Percentiles rank a stretch among this genome's conserved stretches.
Conservation (phyloP, 495 filamentous ascomycete species). For the Trichodelitschia bisporula region DNA sequence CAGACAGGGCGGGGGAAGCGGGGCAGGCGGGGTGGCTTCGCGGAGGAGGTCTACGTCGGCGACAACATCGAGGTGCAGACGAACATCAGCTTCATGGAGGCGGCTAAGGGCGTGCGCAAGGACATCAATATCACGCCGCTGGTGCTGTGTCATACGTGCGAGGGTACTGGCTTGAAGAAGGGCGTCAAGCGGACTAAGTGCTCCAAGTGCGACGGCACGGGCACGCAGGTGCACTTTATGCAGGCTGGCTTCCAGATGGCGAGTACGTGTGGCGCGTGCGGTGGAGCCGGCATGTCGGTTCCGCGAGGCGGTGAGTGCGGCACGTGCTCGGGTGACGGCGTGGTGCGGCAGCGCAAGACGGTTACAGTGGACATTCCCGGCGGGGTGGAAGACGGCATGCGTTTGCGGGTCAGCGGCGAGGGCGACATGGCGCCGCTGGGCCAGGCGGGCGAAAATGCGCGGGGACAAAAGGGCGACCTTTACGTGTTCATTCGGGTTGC, state of each 20-base stretch:
- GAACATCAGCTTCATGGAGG: conserved; percentile 85
- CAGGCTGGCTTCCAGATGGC: conserved; percentile 88
- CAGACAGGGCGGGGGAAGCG: conserved; percentile 25
- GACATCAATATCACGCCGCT: conserved; percentile 58
- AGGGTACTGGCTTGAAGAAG: conserved; percentile 60
- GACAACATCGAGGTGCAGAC: conserved; percentile 87
- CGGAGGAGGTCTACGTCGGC: conserved; percentile 56
- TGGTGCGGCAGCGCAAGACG: conserved; percentile 49
- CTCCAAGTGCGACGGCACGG: conserved; percentile 61
- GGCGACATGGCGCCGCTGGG: conserved; percentile 68
- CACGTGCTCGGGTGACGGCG: conserved; percentile 55
- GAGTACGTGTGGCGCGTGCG: conserved; percentile 61
- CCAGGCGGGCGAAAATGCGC: conserved; percentile 27
- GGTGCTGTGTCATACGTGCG: conserved; percentile 54
- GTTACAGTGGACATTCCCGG: conserved; percentile 75
- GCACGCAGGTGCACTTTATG: conserved; percentile 67
- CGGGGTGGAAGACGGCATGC: conserved; percentile 90
- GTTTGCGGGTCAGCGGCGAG: conserved; percentile 51
- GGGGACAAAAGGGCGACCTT: conserved; percentile 51
- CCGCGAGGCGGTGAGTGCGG: conserved; percentile 60
- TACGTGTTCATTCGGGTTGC: conserved; percentile 68
- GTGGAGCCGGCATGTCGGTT: conserved; percentile 43
- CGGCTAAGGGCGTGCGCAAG: conserved; percentile 65
- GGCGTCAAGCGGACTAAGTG: conserved; percentile 50
- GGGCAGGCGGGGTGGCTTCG: conserved; percentile 29